Evolutionary conservation across 352 stramenopile species (phyloP).

Genomic region (Pythium angustatum): DNA sequence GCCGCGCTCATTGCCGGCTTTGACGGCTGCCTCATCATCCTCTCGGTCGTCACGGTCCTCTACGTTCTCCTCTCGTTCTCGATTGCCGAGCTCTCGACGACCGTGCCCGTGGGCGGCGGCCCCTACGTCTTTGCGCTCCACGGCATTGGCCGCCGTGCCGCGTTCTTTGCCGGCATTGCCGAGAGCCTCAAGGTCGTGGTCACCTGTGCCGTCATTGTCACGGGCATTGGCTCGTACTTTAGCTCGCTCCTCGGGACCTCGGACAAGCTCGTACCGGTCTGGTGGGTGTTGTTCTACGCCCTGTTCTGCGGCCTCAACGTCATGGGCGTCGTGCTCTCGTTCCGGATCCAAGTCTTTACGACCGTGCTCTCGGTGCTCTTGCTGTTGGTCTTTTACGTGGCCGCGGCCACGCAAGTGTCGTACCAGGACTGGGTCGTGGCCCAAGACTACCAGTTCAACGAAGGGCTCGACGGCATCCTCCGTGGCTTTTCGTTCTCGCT

Average conservation of each 20-base stretch:
- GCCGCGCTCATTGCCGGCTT: slow-evolving; percentile 62
- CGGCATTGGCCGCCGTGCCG: slow-evolving; percentile 47
- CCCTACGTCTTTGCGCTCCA: slow-evolving; percentile 72
- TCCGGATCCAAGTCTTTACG: slow-evolving; percentile 59
- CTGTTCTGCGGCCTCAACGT: slow-evolving; percentile 70
- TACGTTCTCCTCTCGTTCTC: slow-evolving; percentile 73
- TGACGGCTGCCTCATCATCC: slow-evolving; percentile 57
- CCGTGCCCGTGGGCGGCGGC: slow-evolving; percentile 55
- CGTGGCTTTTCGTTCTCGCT: slow-evolving; percentile 60
- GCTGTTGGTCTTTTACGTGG: slow-evolving; percentile 63
- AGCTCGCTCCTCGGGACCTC: slow-evolving; percentile 49
- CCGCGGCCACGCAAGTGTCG: slow-evolving; percentile 45
- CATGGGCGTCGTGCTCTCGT: slow-evolving; percentile 55
- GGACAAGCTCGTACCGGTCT: slow-evolving; percentile 42
- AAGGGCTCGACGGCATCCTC: slow-evolving; percentile 42
- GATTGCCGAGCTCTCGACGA: slow-evolving; percentile 68
- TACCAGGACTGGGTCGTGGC: slow-evolving; percentile 57
- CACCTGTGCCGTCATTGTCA: slow-evolving; percentile 48
- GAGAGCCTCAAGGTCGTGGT: slow-evolving; percentile 65
- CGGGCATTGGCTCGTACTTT: slow-evolving; percentile 62
- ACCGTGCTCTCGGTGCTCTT: slow-evolving; percentile 52
- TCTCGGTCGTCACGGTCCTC: slow-evolving; percentile 62
- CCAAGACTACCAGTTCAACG: slow-evolving; percentile 53
- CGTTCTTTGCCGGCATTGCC: slow-evolving; percentile 65
- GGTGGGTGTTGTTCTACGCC: slow-evolving; percentile 56